Percentiles rank a stretch among this genome's conserved stretches.
These are phyloP conservation scores for Spongispora temasekensis DNA, from an alignment of 1,284 basidiomycete genomes.

Conservation along the genomic window DNA sequence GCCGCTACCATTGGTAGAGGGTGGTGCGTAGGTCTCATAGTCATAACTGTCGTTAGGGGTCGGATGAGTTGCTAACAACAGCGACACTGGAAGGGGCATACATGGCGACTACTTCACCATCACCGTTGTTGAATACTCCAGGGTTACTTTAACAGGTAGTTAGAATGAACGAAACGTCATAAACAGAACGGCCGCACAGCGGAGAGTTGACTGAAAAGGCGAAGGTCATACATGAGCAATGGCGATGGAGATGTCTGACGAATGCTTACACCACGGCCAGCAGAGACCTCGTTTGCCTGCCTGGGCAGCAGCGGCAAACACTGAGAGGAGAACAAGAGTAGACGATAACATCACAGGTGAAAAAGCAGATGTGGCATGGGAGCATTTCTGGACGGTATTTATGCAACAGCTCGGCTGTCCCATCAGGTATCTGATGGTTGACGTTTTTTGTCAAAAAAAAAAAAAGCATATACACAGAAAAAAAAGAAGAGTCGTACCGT, in stretches of 20 bases:
- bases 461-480: not conserved
- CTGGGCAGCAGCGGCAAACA: constrained; percentile 15
- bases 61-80: not conserved
- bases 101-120: constrained; percentile 37
- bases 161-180: not conserved
- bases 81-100: constrained; percentile 9
- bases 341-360: constrained; percentile 10
- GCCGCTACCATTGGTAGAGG: constrained; percentile 34
- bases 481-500: no score
- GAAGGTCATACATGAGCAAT: constrained; percentile 6
- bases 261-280: constrained; percentile 28
- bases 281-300: constrained; percentile 26
- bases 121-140: constrained; percentile 28
- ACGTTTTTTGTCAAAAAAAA: no score
- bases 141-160: constrained; percentile 27
- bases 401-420: constrained; percentile 13
- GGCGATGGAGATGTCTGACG: not conserved
- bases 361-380: not conserved
- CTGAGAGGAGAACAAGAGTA: constrained; percentile 11
- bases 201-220: constrained; percentile 16
- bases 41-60: constrained; percentile 30
- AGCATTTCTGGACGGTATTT: constrained; percentile 15
- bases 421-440: not conserved
- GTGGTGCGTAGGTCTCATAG: constrained; percentile 39
- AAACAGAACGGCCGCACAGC: constrained; percentile 14